Conservation (phyloP, 495 filamentous ascomycete species). For the Trichoderma virens region DNA sequence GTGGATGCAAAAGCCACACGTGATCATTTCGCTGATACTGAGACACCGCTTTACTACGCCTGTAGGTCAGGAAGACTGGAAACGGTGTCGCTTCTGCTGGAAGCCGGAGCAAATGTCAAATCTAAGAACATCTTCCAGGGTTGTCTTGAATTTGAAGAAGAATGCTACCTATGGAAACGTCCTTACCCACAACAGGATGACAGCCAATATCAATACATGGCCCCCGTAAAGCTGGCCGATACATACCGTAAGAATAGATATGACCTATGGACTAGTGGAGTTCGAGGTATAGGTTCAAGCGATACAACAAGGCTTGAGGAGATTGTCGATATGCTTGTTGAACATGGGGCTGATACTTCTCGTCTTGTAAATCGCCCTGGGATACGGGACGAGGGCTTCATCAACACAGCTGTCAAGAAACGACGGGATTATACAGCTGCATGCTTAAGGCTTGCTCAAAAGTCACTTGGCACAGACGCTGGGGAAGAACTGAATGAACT, state of each 20-base stretch:
- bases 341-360: constrained; percentile 9
- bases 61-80: constrained; percentile 30
- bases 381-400: not conserved
- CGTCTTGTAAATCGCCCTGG: not conserved
- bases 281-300: constrained; percentile 13
- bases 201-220: not conserved
- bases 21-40: not conserved
- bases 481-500: not conserved
- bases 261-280: not conserved
- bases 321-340: constrained; percentile 16
- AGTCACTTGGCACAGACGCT: not conserved
- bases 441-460: not conserved
- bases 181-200: not conserved
- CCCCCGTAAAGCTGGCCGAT: not conserved
- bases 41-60: constrained; percentile 27
- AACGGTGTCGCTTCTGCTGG: constrained; percentile 26
- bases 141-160: constrained; percentile 3
- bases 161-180: not conserved
- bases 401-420: not conserved
- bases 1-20: not conserved
- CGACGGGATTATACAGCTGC: not conserved
- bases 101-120: constrained; percentile 25
- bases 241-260: not conserved
- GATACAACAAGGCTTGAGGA: constrained; percentile 17
- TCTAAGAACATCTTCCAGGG: constrained; percentile 17